Evolutionary conservation across 345 rosid species (phyloP).

Genomic region (Eucalyptus virginea): DNA sequence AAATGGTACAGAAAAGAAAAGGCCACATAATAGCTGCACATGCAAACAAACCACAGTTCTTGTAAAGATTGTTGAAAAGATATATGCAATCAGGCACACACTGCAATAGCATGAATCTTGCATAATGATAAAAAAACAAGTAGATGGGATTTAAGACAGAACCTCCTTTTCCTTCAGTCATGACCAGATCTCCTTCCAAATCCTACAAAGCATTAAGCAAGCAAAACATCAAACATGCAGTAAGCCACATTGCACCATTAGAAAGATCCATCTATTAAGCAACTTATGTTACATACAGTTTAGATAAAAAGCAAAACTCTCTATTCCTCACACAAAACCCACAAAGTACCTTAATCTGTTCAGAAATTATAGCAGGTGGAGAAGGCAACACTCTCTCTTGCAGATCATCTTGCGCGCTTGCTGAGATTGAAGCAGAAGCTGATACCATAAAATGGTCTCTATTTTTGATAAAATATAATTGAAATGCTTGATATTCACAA

Average conservation of each 20-base stretch:
- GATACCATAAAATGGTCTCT: not conserved
- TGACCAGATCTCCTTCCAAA: not conserved
- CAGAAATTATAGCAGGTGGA: slow-evolving; percentile 6
- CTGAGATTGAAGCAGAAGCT: slow-evolving; percentile 1
- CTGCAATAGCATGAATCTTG: not conserved
- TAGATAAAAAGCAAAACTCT: not conserved
- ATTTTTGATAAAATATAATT: not conserved
- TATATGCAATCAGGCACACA: not conserved
- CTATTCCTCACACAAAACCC: not conserved
- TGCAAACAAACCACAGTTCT: not conserved
- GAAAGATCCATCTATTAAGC: not conserved
- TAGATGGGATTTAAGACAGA: not conserved
- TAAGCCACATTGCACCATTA: not conserved
- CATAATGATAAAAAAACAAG: not conserved
- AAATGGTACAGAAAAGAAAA: not conserved
- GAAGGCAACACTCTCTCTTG: slow-evolving; percentile 1
- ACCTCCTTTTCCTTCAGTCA: not conserved
- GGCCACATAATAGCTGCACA: not conserved
- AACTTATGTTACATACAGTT: not conserved
- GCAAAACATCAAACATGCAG: not conserved
- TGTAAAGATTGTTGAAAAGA: not conserved
- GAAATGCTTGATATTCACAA: not conserved
- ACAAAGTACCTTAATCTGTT: slow-evolving; percentile 19
- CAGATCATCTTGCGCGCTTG: not conserved
- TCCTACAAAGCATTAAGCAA: not conserved